Conservation (phyloP, 2,329 filamentous ascomycete species). For the Gnomoniopsis smithogilvyi region DNA sequence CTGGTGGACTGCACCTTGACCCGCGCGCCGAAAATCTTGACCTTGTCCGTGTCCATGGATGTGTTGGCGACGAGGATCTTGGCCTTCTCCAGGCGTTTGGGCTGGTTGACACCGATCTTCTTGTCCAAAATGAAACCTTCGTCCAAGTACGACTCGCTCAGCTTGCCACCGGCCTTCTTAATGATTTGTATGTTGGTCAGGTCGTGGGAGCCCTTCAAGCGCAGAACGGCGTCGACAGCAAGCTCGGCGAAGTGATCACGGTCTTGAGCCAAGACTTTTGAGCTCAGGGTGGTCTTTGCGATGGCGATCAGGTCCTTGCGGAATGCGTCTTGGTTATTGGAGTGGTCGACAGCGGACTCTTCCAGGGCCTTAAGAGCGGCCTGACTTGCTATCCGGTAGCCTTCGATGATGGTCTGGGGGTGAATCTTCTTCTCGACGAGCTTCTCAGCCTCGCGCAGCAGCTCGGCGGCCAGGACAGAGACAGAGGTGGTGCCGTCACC, state of each 20-base stretch:
- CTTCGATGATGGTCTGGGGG: conserved; percentile 98
- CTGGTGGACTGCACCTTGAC: conserved; percentile 96
- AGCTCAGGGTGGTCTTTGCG: conserved; percentile 91
- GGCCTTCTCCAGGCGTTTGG: conserved; percentile 93
- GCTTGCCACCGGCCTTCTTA: conserved; percentile 97
- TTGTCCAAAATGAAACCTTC: conserved; percentile 99
- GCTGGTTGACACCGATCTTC: conserved; percentile 98
- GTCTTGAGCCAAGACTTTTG: conserved; percentile 94
- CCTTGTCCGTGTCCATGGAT: conserved; percentile 99
- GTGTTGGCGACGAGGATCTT: conserved; percentile 99
- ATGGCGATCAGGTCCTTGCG: conserved; percentile 86
- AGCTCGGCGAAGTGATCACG: conserved; percentile 86
- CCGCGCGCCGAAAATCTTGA: conserved; percentile 97
- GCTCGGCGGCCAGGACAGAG: conserved; percentile 88
- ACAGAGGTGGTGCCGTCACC: conserved; percentile 99
- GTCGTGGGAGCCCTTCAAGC: conserved; percentile 86
- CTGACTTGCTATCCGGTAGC: conserved; percentile 92
- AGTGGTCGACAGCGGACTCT: conserved; percentile 84
- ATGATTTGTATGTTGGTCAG: conserved; percentile 98
- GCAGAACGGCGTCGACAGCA: conserved; percentile 85
- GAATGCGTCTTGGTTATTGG: conserved; percentile 78
- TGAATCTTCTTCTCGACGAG: conserved; percentile 98
- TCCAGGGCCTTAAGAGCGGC: conserved; percentile 84
- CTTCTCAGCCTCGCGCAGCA: conserved; percentile 94
- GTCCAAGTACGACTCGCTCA: conserved; percentile 95